These are phyloP conservation scores for Iris macrosiphon DNA, from an alignment of 106 monocot species.

Conservation along the genomic window DNA sequence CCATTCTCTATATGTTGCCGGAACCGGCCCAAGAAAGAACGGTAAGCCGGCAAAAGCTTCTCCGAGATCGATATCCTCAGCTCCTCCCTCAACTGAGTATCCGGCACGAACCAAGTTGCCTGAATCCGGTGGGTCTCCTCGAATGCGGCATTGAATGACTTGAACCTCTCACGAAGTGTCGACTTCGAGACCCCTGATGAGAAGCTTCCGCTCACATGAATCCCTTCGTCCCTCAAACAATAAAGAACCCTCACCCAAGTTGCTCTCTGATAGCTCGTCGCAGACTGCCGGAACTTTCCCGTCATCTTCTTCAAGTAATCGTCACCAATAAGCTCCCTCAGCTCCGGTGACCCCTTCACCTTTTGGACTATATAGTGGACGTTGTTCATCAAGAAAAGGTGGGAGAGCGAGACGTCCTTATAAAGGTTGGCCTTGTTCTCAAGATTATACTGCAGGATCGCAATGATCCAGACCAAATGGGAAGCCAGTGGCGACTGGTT, in stretches of 20 bases:
- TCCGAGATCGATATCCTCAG: slow-evolving; percentile 73
- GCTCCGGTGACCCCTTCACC: slow-evolving; percentile 52
- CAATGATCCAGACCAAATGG: slow-evolving; percentile 68
- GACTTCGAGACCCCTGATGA: slow-evolving; percentile 55
- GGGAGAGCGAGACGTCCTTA: slow-evolving; percentile 45
- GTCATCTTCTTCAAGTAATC: slow-evolving; percentile 54
- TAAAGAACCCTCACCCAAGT: slow-evolving; percentile 54
- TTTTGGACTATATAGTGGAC: slow-evolving; percentile 82
- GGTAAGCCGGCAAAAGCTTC: slow-evolving; percentile 67
- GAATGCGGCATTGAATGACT: slow-evolving; percentile 74
- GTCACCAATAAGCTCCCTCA: slow-evolving; percentile 54
- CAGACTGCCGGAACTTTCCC: slow-evolving; percentile 48
- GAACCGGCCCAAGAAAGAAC: slow-evolving; percentile 74
- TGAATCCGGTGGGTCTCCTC: slow-evolving; percentile 65
- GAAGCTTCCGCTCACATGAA: slow-evolving; percentile 75
- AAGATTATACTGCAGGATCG: slow-evolving; percentile 46
- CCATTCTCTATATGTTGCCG: slow-evolving; percentile 68
- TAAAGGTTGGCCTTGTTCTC: slow-evolving; percentile 54
- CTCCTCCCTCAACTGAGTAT: slow-evolving; percentile 69
- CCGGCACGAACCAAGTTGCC: slow-evolving; percentile 63
- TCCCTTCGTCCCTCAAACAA: slow-evolving; percentile 72
- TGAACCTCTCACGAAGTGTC: slow-evolving; percentile 67
- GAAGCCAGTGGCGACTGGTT: slow-evolving; percentile 38
- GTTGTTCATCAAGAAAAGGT: slow-evolving; percentile 84
- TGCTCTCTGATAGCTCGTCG: slow-evolving; percentile 66